Percentiles rank a stretch among this genome's conserved stretches.
These are phyloP conservation scores for Eucalyptus regnans DNA, from an alignment of 345 rosid species.

Conservation along the genomic window DNA sequence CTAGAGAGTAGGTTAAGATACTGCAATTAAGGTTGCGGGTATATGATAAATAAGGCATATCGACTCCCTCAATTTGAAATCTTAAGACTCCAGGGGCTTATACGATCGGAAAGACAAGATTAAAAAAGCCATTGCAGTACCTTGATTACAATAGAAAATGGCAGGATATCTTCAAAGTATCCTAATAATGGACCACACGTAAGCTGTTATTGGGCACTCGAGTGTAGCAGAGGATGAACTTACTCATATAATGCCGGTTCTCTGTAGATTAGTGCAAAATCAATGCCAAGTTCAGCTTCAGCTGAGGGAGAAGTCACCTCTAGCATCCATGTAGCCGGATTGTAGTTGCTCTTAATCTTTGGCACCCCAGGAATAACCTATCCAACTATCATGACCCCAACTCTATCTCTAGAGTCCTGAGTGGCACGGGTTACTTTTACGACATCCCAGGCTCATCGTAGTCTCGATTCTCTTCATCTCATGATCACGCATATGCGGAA, in stretches of 20 bases:
- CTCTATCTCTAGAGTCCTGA: too few relatives aligned
- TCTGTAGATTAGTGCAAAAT: constrained; percentile 41
- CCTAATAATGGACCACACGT: background rate
- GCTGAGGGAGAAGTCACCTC: constrained; percentile 49
- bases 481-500: too few relatives aligned
- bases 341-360: constrained; percentile 49
- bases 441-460: too few relatives aligned
- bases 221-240: background rate
- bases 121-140: background rate
- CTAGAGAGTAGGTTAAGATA: background rate
- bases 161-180: background rate
- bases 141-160: background rate
- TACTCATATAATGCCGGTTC: constrained; percentile 35
- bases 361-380: constrained; percentile 45
- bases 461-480: too few relatives aligned
- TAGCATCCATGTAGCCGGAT: constrained; percentile 83
- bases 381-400: background rate
- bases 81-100: background rate
- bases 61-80: background rate
- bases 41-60: background rate
- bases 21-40: background rate
- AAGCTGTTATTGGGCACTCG: background rate
- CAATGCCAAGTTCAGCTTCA: constrained; percentile 49
- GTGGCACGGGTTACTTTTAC: too few relatives aligned
- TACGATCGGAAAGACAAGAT: background rate